Percentiles rank a stretch among this genome's conserved stretches.
phyloP scores from a whole-genome alignment of 805 yeast species.

The Barnettozyma sucrosica region DNA sequence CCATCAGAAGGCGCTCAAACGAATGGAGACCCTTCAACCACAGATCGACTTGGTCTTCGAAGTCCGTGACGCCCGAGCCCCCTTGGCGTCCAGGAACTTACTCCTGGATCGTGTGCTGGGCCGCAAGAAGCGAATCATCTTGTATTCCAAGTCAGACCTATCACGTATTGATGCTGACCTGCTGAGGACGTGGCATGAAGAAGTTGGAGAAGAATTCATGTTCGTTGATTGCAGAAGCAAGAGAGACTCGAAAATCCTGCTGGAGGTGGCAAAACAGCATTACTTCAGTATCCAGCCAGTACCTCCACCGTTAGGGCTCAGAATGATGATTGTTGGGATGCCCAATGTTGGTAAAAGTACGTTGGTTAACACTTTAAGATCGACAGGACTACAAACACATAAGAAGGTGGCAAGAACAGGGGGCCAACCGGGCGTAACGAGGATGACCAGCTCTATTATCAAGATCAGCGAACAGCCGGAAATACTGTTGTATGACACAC shows the following conservation, averaged over 20 bases:
- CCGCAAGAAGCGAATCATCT: slow-evolving; percentile 48
- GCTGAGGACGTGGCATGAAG: slow-evolving; percentile 45
- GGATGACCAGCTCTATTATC: slow-evolving; percentile 70
- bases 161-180: slow-evolving; percentile 38
- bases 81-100: slow-evolving; percentile 74
- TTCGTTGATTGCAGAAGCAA: slow-evolving; percentile 53
- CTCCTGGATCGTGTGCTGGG: slow-evolving; percentile 64
- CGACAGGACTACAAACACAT: slow-evolving; percentile 25
- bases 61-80: slow-evolving; percentile 85
- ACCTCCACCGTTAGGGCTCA: slow-evolving; percentile 73
- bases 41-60: slow-evolving; percentile 80
- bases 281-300: slow-evolving; percentile 48
- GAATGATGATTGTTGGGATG: slow-evolving; percentile 82
- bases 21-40: slow-evolving; percentile 62
- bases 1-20: slow-evolving; percentile 71
- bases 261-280: slow-evolving; percentile 42
- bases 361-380: slow-evolving; percentile 66
- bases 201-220: slow-evolving; percentile 37
- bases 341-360: slow-evolving; percentile 98
- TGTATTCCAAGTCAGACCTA: slow-evolving; percentile 75
- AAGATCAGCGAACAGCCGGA: slow-evolving; percentile 55
- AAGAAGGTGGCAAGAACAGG: slow-evolving; percentile 83
- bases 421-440: slow-evolving; percentile 85
- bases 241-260: slow-evolving; percentile 43
- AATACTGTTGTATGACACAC: slow-evolving; percentile 77